These are phyloP conservation scores for Salix arbutifolia DNA, from an alignment of 345 rosid species.

Conservation along the genomic window DNA sequence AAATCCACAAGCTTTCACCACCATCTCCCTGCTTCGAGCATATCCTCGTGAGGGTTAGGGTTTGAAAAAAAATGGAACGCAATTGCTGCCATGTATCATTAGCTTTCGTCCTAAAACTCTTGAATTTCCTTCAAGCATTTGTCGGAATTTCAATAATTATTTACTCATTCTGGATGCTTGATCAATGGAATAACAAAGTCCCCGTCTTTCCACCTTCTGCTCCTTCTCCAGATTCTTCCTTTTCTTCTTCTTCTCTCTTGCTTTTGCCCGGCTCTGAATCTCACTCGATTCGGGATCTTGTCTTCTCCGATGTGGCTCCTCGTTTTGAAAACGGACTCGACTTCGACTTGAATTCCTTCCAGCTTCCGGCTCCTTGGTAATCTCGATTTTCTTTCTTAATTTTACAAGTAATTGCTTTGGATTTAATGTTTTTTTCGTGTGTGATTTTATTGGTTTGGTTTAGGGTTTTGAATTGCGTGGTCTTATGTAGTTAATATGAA, in stretches of 20 bases:
- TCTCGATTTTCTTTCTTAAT: slow-evolving; percentile 6
- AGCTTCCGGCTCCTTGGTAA: slow-evolving; percentile 92
- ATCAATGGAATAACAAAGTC: slow-evolving; percentile 58
- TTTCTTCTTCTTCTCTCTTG: slow-evolving; percentile 1
- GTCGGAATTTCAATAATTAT: slow-evolving; percentile 56
- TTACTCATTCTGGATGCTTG: slow-evolving; percentile 85
- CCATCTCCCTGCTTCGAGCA: background rate
- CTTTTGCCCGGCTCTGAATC: slow-evolving; percentile 6
- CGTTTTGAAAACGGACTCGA: slow-evolving; percentile 38
- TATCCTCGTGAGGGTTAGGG: background rate
- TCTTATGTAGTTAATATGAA: background rate
- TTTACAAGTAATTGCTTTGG: background rate
- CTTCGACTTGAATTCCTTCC: slow-evolving; percentile 41
- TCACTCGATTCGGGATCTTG: slow-evolving; percentile 15
- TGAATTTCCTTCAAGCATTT: slow-evolving; percentile 68
- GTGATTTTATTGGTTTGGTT: background rate
- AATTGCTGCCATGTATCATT: slow-evolving; percentile 70
- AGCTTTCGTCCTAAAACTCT: slow-evolving; percentile 56
- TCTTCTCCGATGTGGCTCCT: slow-evolving; percentile 34
- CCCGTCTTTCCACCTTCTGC: slow-evolving; percentile 47
- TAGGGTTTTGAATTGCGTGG: background rate
- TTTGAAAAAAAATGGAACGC: slow-evolving; percentile 40
- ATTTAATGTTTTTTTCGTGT: background rate
- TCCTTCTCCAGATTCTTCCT: slow-evolving; percentile 40
- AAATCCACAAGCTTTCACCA: background rate